These are phyloP conservation scores for Tremella yokohamensis DNA, from an alignment of 768 basidiomycete genomes.

Conservation along the genomic window DNA sequence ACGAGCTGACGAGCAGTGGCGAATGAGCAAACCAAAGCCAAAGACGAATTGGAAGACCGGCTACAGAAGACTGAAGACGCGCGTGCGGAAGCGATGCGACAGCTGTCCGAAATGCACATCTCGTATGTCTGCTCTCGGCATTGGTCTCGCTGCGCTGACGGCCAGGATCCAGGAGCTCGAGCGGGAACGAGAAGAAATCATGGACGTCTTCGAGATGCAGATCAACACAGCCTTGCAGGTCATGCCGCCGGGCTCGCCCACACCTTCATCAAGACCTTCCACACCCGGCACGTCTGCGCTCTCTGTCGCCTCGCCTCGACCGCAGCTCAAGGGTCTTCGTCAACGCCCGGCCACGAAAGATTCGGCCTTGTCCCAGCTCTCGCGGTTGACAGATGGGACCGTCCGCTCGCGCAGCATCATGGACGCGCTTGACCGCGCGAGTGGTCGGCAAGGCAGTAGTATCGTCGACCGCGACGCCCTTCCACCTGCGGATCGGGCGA, in stretches of 20 bases:
- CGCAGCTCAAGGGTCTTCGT: background rate
- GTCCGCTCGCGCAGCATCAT: background rate
- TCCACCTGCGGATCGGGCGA: constrained; percentile 67
- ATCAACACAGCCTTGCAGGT: constrained; percentile 36
- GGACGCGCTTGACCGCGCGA: constrained; percentile 6
- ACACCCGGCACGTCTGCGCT: constrained; percentile 11
- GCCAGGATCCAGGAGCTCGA: constrained; percentile 46
- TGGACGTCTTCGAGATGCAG: constrained; percentile 42
- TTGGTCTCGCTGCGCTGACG: constrained; percentile 6
- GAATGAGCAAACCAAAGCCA: constrained; percentile 25
- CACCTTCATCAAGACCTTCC: constrained; percentile 8
- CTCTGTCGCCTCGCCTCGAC: constrained; percentile 3
- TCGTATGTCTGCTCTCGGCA: constrained; percentile 60
- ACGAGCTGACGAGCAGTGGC: constrained; percentile 54
- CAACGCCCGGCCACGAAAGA: constrained; percentile 11
- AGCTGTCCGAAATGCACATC: constrained; percentile 80
- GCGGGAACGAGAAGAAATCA: constrained; percentile 46
- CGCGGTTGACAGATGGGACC: constrained; percentile 13
- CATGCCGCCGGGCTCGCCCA: constrained; percentile 6
- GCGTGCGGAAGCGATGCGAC: constrained; percentile 72
- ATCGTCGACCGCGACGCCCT: background rate
- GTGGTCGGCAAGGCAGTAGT: constrained; percentile 5
- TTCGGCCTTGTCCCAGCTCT: constrained; percentile 3
- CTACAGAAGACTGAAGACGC: constrained; percentile 75
- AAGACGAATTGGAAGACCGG: constrained; percentile 48